These are phyloP conservation scores for Akanthomyces muscarius DNA, from an alignment of 2,329 filamentous ascomycete species.

Conservation along the genomic window DNA sequence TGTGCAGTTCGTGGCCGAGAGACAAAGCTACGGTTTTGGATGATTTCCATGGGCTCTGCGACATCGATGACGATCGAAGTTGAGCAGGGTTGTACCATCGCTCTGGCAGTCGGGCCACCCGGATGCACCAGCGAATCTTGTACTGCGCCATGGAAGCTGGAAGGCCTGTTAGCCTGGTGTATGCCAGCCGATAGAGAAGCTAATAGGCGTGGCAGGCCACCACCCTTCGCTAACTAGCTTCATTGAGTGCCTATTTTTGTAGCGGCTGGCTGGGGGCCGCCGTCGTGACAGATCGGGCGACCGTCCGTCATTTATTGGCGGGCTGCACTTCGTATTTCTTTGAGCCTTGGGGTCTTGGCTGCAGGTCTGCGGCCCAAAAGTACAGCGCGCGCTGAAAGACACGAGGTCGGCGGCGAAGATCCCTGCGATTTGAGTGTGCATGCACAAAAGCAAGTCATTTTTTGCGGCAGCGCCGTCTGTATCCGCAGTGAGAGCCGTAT, in stretches of 20 bases:
- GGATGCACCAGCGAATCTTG: conserved; percentile 7
- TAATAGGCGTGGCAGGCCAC: neutral
- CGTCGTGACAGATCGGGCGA: conserved; percentile 11
- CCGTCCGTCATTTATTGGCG: neutral
- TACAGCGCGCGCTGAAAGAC: conserved; percentile 1
- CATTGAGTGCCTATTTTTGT: conserved; percentile 9
- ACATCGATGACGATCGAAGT: neutral
- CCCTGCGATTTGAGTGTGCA: conserved; percentile 4
- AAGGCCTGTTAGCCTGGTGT: neutral
- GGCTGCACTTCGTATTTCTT: conserved; percentile 12
- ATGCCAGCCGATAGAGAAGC: neutral
- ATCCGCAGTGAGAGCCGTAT: neutral
- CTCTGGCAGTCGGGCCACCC: neutral
- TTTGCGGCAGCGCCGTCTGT: neutral
- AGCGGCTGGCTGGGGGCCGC: neutral
- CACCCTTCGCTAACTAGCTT: neutral
- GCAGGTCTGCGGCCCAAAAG: neutral
- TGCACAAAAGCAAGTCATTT: conserved; percentile 3
- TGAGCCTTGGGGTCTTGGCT: conserved; percentile 5
- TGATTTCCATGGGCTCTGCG: neutral
- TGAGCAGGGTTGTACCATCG: neutral
- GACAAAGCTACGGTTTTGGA: neutral
- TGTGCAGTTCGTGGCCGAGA: neutral
- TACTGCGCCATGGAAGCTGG: neutral
- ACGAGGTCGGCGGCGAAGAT: conserved; percentile 10